Evolutionary conservation across 306 rosid genomes (phyloP).

Genomic region (Begonia peltatifolia): DNA sequence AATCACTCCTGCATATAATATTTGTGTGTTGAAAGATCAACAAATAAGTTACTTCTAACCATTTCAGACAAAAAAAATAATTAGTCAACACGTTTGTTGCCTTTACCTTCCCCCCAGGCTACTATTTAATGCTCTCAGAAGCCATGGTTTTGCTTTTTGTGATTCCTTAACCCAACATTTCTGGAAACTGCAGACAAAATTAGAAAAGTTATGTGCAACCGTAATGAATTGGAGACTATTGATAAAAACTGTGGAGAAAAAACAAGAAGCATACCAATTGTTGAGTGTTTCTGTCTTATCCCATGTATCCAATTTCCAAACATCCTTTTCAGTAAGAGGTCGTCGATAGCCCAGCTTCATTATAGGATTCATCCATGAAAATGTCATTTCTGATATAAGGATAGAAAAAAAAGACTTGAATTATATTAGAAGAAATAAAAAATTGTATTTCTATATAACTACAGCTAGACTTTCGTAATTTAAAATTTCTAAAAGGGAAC

Average conservation of each 20-base stretch:
- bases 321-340: slow-evolving; percentile 77
- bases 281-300: slow-evolving; percentile 69
- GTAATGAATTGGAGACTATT: neutral
- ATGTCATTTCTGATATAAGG: slow-evolving; percentile 32
- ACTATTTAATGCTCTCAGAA: slow-evolving; percentile 68
- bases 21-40: no score
- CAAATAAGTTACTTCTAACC: no score
- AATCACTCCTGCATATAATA: no score
- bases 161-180: slow-evolving; percentile 66
- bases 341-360: slow-evolving; percentile 71
- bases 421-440: no score
- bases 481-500: no score
- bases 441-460: no score
- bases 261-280: slow-evolving; percentile 29
- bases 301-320: slow-evolving; percentile 91
- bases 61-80: neutral
- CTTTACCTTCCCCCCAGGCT: slow-evolving; percentile 81
- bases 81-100: slow-evolving; percentile 5
- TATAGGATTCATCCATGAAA: slow-evolving; percentile 77
- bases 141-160: slow-evolving; percentile 81
- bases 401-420: no score
- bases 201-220: slow-evolving; percentile 9
- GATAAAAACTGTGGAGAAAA: slow-evolving; percentile 7
- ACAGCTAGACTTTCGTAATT: no score
- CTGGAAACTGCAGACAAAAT: slow-evolving; percentile 51